phyloP scores from a whole-genome alignment of 371 early-diverging fungal species.

The Mortierella sp. region DNA sequence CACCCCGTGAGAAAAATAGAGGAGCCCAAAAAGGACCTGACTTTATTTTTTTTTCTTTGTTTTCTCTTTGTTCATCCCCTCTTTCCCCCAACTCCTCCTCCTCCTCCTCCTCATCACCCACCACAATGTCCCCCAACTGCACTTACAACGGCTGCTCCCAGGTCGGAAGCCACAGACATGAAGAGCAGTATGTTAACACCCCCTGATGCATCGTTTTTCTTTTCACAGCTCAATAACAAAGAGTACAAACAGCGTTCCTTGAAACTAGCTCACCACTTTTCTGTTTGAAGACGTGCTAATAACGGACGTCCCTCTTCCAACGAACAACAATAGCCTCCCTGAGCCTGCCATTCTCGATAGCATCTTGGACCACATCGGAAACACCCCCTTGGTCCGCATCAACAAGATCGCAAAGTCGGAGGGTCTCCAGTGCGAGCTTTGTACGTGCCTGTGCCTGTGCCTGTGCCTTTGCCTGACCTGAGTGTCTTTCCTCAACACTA shows the following conservation, averaged over 20 bases:
- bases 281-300: background rate
- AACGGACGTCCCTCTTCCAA: background rate
- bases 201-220: background rate
- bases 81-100: background rate
- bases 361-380: conserved; percentile 95
- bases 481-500: background rate
- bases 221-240: background rate
- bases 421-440: conserved; percentile 95
- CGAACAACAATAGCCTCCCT: background rate
- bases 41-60: background rate
- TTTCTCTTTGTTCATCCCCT: background rate
- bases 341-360: conserved; percentile 79
- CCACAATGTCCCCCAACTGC: conserved; percentile 26
- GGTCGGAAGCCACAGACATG: conserved; percentile 44
- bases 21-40: background rate
- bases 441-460: conserved; percentile 64
- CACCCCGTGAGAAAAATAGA: conserved; percentile 10
- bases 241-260: background rate
- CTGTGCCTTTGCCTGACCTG: background rate
- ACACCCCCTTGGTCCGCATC: conserved; percentile 94
- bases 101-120: conserved; percentile 1
- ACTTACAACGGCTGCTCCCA: conserved; percentile 28
- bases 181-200: conserved; percentile 40
- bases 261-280: background rate
- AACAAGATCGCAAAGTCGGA: conserved; percentile 88